Base-by-base conservation (phyloP, 768 basidiomycete genomes). In the Paxillus rubicundulus region DNA sequence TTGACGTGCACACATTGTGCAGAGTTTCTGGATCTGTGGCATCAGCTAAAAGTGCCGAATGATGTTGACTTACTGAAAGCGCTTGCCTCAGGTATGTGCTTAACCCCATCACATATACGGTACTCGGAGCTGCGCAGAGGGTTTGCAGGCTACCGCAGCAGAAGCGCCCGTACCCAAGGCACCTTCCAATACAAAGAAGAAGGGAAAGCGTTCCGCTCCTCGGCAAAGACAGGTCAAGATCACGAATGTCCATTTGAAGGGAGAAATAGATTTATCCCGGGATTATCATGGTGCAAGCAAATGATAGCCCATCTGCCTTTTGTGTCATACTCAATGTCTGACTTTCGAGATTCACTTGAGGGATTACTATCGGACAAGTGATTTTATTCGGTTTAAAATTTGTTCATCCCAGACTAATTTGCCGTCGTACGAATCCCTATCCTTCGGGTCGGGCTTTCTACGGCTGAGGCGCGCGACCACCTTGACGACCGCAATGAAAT, bases 21-120 rank as follows among this genome's bases (percentile, higher is more conserved):
- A 96, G 93, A 96, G 69, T 96, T 96, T 64, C 73, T 79, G 47
- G 88, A 93, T 60, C 72, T 95, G 16, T 96, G 94, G 93, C 89
- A 91, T 68, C 77, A 79, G 4, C 75, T 94, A 16, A 85, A 84
- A 61, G 87, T 93, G 1, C 93, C 93, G 1, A 88, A 89, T 48
- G 90, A 92, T 39, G 88, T 88, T 21, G 91, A 94, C 62, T 70
- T 96, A 3, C 75, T 87, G 50, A 85, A 80, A 61, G 83, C 90
- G 53, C 81, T 96, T 42, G 82, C 84, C 8, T 84, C 83, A 53
- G 87, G 89, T 88, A 65, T 53, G 71, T 45, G 45, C 41, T 49
- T 48, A 37, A 40, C 60, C 7, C 34, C 27, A 16, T 42, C 20
- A 1, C 16, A 12, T 37, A 39, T 45, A 40, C 20, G 36, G 20